These are phyloP conservation scores for Podospora pseudopauciseta DNA, from an alignment of 495 filamentous ascomycete species.

Conservation along the genomic window DNA sequence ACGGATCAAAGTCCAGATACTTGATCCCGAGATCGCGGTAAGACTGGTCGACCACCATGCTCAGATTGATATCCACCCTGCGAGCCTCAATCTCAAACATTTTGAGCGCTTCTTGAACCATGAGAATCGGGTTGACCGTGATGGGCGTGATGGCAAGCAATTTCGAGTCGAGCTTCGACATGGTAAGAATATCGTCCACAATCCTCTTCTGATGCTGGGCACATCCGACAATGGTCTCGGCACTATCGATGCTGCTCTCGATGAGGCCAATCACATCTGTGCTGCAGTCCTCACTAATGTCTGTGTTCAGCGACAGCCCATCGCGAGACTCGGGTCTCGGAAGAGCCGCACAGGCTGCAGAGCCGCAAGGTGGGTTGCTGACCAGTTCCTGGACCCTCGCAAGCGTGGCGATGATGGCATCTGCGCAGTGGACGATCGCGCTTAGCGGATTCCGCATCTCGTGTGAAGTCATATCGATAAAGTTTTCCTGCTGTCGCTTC, in stretches of 20 bases:
- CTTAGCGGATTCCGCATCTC: constrained; percentile 74
- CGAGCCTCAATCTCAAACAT: constrained; percentile 71
- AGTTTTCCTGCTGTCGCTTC: constrained; percentile 58
- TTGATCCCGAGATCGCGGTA: constrained; percentile 53
- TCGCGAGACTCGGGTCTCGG: background rate
- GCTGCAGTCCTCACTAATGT: constrained; percentile 9
- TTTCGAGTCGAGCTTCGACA: constrained; percentile 74
- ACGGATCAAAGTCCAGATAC: constrained; percentile 68
- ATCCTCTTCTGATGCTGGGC: constrained; percentile 77
- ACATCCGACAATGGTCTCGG: constrained; percentile 72
- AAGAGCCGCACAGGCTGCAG: background rate
- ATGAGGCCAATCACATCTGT: constrained; percentile 39
- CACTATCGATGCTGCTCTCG: constrained; percentile 58
- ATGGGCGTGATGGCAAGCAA: constrained; percentile 65
- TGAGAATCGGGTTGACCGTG: constrained; percentile 58
- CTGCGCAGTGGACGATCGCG: constrained; percentile 68
- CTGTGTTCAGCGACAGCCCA: constrained; percentile 1
- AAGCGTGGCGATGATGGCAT: constrained; percentile 43
- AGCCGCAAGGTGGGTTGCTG: constrained; percentile 6
- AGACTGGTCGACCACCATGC: constrained; percentile 56
- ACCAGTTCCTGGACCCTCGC: constrained; percentile 31
- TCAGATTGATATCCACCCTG: constrained; percentile 61
- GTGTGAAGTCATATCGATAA: constrained; percentile 75
- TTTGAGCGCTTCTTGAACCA: constrained; percentile 59
- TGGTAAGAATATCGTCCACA: constrained; percentile 72